These are phyloP conservation scores for Rhizodiscina lignyota DNA, from an alignment of 495 filamentous ascomycete genomes.

Conservation along the genomic window DNA sequence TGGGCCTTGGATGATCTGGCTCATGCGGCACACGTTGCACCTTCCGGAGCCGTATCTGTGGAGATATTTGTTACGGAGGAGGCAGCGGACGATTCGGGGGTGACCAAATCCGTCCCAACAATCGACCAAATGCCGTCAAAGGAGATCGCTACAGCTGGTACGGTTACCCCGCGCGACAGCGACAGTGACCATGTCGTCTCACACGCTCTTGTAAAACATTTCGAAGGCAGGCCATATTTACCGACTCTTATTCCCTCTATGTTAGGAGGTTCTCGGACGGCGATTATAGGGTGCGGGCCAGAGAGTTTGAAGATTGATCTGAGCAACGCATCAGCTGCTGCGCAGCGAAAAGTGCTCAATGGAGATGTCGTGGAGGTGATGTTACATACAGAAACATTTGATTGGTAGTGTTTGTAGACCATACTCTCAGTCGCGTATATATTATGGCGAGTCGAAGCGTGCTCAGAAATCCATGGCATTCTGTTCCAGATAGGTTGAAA, in stretches of 20 bases:
- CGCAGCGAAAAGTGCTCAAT: slow-evolving; percentile 1
- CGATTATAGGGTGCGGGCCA: slow-evolving; percentile 5
- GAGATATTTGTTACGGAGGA: background rate
- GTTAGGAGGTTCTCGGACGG: background rate
- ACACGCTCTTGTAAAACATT: background rate
- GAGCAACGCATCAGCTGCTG: slow-evolving; percentile 1
- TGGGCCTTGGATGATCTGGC: slow-evolving; percentile 3
- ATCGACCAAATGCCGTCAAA: background rate
- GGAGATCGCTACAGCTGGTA: background rate
- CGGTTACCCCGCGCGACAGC: slow-evolving; percentile 2
- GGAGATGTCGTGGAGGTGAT: slow-evolving; percentile 1
- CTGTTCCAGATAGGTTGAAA: no score
- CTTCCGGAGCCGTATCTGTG: background rate
- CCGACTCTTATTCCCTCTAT: background rate
- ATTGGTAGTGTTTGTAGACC: slow-evolving; percentile 1
- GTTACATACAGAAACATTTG: slow-evolving; percentile 5
- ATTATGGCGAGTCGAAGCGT: no score
- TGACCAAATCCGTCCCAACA: background rate
- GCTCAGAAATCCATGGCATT: no score
- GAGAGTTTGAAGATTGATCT: slow-evolving; percentile 3
- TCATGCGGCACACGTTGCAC: background rate
- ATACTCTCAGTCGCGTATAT: no score
- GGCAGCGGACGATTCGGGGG: background rate
- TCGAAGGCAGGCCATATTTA: slow-evolving; percentile 1
- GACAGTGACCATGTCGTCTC: background rate